A percentile compares a stretch with the other conserved stretches of the same genome.
Evolutionary conservation across 208 protist species (phyloP).

Genomic region (Willaertia magna): DNA sequence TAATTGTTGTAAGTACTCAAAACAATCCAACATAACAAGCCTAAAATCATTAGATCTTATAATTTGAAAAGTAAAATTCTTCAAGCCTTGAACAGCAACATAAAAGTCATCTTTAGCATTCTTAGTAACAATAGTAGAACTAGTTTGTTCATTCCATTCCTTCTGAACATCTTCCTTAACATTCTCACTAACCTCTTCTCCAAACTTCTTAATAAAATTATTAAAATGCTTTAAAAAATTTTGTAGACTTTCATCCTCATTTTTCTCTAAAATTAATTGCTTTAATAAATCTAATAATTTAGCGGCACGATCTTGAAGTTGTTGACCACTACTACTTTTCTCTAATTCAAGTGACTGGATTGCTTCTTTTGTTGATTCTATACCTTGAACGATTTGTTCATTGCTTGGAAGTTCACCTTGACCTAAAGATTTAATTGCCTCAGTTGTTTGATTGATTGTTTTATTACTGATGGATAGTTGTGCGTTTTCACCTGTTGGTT

Average conservation of each 20-base stretch:
- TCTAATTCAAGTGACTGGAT: too few relatives aligned
- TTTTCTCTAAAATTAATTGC: not conserved
- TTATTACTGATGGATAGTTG: too few relatives aligned
- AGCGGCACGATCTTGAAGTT: not conserved
- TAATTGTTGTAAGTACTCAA: not conserved
- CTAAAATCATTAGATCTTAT: not conserved
- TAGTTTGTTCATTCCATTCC: not conserved
- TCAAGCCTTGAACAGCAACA: not conserved
- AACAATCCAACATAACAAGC: not conserved
- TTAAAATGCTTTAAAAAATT: not conserved
- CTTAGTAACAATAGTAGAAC: not conserved
- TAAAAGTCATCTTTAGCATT: too few relatives aligned
- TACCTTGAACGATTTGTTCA: not conserved
- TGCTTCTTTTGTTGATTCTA: not conserved
- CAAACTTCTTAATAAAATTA: not conserved
- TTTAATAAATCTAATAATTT: not conserved
- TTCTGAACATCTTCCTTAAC: not conserved
- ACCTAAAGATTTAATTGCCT: not conserved
- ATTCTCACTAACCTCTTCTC: not conserved
- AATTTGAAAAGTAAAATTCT: not conserved
- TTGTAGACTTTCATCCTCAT: not conserved
- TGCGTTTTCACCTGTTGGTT: too few relatives aligned
- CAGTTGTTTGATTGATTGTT: not conserved
- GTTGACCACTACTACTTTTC: not conserved
- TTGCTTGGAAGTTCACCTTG: not conserved